Base-by-base conservation (phyloP, 805 yeast genomes). In the Lipomyces orientalis region DNA sequence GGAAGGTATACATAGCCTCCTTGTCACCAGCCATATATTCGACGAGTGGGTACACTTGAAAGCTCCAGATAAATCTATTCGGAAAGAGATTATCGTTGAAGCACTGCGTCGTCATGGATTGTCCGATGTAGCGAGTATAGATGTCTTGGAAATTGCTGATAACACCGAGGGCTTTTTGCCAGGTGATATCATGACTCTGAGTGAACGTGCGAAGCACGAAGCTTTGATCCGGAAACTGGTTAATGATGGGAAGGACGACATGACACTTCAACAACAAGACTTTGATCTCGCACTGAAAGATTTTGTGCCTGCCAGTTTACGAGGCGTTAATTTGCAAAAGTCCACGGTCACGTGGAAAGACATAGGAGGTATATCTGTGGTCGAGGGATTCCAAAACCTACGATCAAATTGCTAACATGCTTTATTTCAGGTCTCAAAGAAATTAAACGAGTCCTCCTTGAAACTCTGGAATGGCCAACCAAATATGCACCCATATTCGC, bases 401-500 rank as follows among this genome's bases (percentile, higher is more conserved):
- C 9, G 16, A 9, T 25, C 29, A 43, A 16, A 43, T 43, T 43
- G n/a, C 25, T 43, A n/a, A 43, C 22, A 43, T 43, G 22, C 22
- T 7, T 1, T n/a, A 16, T 16, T 16, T 39, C 55, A 52, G 55
- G 98, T 0, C 80, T 94, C 64, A 80, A 80, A 22, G 89, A 87
- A 16, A 95, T 96, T 1, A 94, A 94, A 75, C 81, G 84, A 9
- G 81, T 91, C 0, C 79, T 94, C 9, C 77, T 92, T 61, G 98
- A 94, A 76, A 95, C 98, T 0, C 79, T 94, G 43, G 98, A 95
- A 75, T 94, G 98, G 98, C 99, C 99, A 1, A 91, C 97, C 0
- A 92, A 89, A 74, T 94, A 94, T 76, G 96, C 97, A 0, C 97
- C 98, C 5, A 91, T 94, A n/a, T 94, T 95, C 79, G 88, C 89